Evolutionary conservation across 306 rosid species (phyloP).

Genomic region (Sicyos edulis): DNA sequence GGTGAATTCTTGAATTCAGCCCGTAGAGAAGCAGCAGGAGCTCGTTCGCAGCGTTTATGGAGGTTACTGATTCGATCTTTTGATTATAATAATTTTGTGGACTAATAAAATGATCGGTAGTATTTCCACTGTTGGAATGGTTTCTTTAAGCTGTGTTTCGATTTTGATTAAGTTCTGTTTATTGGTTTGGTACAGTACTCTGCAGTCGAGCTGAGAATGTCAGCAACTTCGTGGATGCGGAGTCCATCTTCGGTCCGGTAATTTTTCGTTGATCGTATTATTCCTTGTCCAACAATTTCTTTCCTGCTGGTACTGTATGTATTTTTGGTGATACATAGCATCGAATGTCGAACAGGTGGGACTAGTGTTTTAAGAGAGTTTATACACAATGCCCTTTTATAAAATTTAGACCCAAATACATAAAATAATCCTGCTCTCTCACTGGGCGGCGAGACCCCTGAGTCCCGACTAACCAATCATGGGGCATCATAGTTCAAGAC

Average conservation of each 20-base stretch:
- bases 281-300: slow-evolving; percentile 6
- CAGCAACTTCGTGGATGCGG: slow-evolving; percentile 82
- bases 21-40: slow-evolving; percentile 84
- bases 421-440: no score
- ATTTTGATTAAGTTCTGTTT: slow-evolving; percentile 6
- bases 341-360: no score
- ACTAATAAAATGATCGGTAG: not conserved
- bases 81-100: not conserved
- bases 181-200: slow-evolving; percentile 38
- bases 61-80: slow-evolving; percentile 39
- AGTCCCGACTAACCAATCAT: no score
- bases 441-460: no score
- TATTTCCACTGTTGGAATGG: not conserved
- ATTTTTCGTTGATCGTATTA: not conserved
- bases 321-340: no score
- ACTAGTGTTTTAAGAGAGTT: no score
- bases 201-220: slow-evolving; percentile 86
- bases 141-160: slow-evolving; percentile 1
- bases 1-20: slow-evolving; percentile 43
- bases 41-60: slow-evolving; percentile 72
- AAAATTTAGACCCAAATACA: no score
- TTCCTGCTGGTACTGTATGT: not conserved
- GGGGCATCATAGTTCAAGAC: no score
- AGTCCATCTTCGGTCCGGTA: slow-evolving; percentile 82
- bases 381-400: no score